Conservation (phyloP, 225 moss, liverwort and hornwort genomes). For the Polytrichum formosum region DNA sequence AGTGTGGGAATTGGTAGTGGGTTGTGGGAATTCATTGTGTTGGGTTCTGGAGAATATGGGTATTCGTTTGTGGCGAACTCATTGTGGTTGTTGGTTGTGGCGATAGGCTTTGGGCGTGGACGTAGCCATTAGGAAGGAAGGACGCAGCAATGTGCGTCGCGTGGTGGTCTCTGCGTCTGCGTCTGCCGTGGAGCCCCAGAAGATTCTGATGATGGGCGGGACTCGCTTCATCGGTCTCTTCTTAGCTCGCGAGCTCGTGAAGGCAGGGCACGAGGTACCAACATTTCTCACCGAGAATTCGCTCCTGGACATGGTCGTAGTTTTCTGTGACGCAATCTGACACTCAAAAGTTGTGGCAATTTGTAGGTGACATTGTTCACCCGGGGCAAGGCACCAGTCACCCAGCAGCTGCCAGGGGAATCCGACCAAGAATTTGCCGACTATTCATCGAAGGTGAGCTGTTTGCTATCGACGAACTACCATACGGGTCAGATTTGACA, state of each 20-base stretch:
- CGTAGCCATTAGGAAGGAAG: slow-evolving; percentile 17
- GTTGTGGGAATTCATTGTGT: not conserved
- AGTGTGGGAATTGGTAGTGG: not conserved
- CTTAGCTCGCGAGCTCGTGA: slow-evolving; percentile 83
- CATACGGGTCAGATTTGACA: too few species aligned
- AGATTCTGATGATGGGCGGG: slow-evolving; percentile 87
- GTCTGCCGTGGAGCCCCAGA: slow-evolving; percentile 54
- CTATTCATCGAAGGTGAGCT: slow-evolving; percentile 71
- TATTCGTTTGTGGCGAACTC: slow-evolving; percentile 18
- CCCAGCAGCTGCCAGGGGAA: slow-evolving; percentile 82
- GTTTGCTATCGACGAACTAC: too few species aligned
- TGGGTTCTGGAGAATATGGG: not conserved
- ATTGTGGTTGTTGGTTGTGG: not conserved
- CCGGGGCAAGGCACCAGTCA: slow-evolving; percentile 84
- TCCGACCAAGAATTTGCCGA: slow-evolving; percentile 77
- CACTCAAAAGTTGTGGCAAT: not conserved
- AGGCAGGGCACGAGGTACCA: slow-evolving; percentile 80
- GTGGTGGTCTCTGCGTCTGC: slow-evolving; percentile 38
- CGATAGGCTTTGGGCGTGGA: slow-evolving; percentile 17
- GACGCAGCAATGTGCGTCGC: slow-evolving; percentile 17
- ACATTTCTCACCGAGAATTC: not conserved
- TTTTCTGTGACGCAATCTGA: too few species aligned
- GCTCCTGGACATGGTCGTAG: not conserved
- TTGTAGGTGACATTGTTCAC: slow-evolving; percentile 92
- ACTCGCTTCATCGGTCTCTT: slow-evolving; percentile 97